Base-by-base conservation (phyloP, 1,139 yeast species). In the Lodderomyces metapsilosis region DNA sequence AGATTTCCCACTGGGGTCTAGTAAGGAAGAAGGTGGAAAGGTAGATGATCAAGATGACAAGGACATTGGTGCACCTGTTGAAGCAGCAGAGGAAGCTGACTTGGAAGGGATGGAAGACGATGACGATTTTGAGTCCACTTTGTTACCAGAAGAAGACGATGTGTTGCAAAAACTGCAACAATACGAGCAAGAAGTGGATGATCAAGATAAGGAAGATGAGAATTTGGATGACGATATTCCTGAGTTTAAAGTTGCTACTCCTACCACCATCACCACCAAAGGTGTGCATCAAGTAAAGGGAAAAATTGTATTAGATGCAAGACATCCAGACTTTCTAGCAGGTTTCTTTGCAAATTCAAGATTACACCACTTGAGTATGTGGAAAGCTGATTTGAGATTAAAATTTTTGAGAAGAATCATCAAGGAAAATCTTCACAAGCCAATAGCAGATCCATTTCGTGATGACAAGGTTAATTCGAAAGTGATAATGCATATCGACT, bases 341-440 rank as follows among this genome's bases (percentile, higher is more conserved):
- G 74, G 74, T 34, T 92, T 85, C 58, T 91, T 89, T 60, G 76
- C 83, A 5, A 80, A 85, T 44, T 89, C 97, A 2, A 68, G 98
- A 44, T 66, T 92, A 22, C 98, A 92, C 55, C 96, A 88, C 59
- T 66, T 92, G 38, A 85, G 96, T 50, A 73, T 81, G 3, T 88
- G 96, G 95, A 91, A 89, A 58, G 77, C 89, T 0, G 88, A 84
- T 38, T 66, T 92, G 18, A 70, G 88, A 39, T 70, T 80, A 1
- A 74, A 75, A 33, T 87, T 85, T 49, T 66, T 81, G 39, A 58
- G 67, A 18, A 61, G 58, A 40, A 74, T 81, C 3, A 52, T 71
- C 0, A 49, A 54, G 27, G 43, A 48, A 45, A 17, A 43, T 35
- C 17, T 41, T 25, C 40, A 47, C 21, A 41, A 39, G 31, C 27